These are phyloP conservation scores for Dipodascopsis uninucleata DNA, from an alignment of 805 yeast genomes.

Conservation along the genomic window DNA sequence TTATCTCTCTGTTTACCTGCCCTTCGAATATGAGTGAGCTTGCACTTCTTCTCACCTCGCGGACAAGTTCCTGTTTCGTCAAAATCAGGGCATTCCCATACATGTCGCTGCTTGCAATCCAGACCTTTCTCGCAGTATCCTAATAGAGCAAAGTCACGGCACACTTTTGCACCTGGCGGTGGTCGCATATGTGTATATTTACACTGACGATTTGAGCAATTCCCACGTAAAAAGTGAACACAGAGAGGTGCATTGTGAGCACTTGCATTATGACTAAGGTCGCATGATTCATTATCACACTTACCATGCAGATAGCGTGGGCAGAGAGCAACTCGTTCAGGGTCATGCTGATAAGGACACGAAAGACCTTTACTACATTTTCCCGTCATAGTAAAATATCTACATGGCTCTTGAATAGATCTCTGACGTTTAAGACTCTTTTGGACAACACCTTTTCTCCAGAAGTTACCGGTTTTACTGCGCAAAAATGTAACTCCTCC, in stretches of 20 bases:
- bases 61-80: conserved; percentile 60
- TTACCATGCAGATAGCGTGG: conserved; percentile 44
- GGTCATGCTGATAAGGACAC: conserved; percentile 56
- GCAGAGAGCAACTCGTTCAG: conserved; percentile 53
- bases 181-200: conserved; percentile 50
- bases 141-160: conserved; percentile 63
- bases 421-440: conserved; percentile 9
- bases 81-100: conserved; percentile 66
- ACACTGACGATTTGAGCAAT: conserved; percentile 50
- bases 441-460: conserved; percentile 23
- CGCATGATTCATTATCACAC: conserved; percentile 50
- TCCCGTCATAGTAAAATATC: conserved; percentile 40
- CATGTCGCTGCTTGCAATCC: conserved; percentile 55
- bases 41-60: conserved; percentile 47
- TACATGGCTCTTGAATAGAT: conserved; percentile 30
- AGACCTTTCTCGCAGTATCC: conserved; percentile 67
- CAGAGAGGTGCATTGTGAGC: conserved; percentile 64
- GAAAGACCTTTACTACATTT: conserved; percentile 49
- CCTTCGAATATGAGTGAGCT: conserved; percentile 47
- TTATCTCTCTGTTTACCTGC: conserved; percentile 31
- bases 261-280: conserved; percentile 52
- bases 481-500: conserved; percentile 31
- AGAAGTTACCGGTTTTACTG: conserved; percentile 28
- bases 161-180: conserved; percentile 45
- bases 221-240: conserved; percentile 45